Base-by-base conservation (phyloP, 2,329 filamentous ascomycete genomes). In the Diaporthe sp. region DNA sequence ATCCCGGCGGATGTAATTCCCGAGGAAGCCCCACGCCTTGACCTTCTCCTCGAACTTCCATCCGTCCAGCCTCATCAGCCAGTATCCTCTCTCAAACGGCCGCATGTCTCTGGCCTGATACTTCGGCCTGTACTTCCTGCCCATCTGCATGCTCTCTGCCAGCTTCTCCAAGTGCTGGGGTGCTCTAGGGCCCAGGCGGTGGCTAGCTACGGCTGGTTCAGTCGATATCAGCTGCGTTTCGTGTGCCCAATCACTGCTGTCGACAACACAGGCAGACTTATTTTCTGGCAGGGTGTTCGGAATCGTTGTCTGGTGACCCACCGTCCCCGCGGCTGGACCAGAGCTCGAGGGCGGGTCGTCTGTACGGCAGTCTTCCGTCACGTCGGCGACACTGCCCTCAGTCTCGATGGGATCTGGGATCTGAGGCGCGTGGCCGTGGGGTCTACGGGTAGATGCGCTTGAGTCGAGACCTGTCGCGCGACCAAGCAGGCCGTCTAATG, bases 71-170 rank as follows among this genome's bases (percentile, higher is more conserved):
- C 92, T 86, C 6, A 98, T 80, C 3, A 87, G 82, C 96, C 96
- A 98, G 83, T 94, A 92, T 0, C 95, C 96, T 22, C 96, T 89
- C 82, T 98, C 95, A 51, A 93, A 89, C 0, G 84, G 83, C 3
- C 87, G 84, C 1, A 93, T 84, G 0, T 83, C 81, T 5, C 92
- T 86, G 1, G 84, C 84, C 71, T 90, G 86, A 1, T 83, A 77
- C 7, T 80, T 78, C 0, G 92, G 92, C 6, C 83, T 86, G 82
- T 90, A 94, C 4, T 89, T 87, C 3, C 85, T 86, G 0, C 84
- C 78, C 5, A 92, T 84, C 22, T 89, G 86, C 37, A 90, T 85
- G n/a, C 89, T 86, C 0, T 84, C 82, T 3, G 87, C 88, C 1
- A 95, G 85, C 78, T 88, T 86, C 12, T 84, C 79, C 25, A 94